These are phyloP conservation scores for Sinapis alba DNA, from an alignment of 441 rosid species.

Conservation along the genomic window DNA sequence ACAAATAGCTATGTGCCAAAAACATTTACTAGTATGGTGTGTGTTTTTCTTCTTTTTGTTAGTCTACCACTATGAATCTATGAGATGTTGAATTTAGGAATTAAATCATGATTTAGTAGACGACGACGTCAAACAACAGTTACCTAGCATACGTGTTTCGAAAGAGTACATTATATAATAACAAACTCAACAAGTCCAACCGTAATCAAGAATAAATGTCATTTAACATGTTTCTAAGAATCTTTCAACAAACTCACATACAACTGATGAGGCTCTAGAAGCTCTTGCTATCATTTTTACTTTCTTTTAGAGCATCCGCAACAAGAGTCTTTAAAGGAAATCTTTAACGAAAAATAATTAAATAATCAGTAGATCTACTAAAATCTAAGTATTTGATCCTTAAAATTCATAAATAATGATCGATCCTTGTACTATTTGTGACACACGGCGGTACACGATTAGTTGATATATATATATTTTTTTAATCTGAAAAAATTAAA, in stretches of 20 bases:
- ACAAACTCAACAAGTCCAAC: not conserved
- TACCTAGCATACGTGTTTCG: not conserved
- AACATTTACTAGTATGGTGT: not conserved
- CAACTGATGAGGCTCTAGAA: not conserved
- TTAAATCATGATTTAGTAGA: conserved; percentile 12
- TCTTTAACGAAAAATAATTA: too few relatives aligned
- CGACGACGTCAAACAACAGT: conserved; percentile 10
- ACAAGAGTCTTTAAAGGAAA: too few relatives aligned
- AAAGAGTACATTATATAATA: not conserved
- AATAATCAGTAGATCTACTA: too few relatives aligned
- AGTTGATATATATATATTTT: too few relatives aligned
- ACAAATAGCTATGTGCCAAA: conserved; percentile 14
- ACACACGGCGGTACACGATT: too few relatives aligned
- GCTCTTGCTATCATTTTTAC: not conserved
- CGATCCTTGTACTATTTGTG: too few relatives aligned
- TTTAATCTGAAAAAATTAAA: too few relatives aligned
- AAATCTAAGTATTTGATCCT: too few relatives aligned
- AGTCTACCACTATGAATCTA: not conserved
- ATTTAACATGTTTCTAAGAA: conserved; percentile 3
- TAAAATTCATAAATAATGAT: too few relatives aligned
- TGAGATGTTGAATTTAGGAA: not conserved
- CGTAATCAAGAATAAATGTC: conserved; percentile 2
- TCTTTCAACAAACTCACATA: not conserved
- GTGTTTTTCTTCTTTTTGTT: not conserved
- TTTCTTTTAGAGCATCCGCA: too few relatives aligned